Base-by-base conservation (phyloP, 2,329 filamentous ascomycete species). In the Trichoderma cornu-damae region DNA sequence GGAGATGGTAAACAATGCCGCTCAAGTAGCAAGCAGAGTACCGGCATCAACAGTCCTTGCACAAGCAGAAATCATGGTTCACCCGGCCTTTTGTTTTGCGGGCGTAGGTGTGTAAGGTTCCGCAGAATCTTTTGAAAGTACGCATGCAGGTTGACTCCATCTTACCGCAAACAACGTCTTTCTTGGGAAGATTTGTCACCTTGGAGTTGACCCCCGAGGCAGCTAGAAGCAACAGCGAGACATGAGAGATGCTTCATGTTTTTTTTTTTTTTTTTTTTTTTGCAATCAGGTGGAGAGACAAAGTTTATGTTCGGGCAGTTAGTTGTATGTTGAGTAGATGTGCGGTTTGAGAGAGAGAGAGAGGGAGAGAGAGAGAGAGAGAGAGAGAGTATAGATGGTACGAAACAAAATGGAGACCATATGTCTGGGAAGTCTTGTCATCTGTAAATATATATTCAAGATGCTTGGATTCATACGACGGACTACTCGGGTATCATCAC, bases 41-140 rank as follows among this genome's bases (percentile, higher is more conserved):
- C 18, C 20, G 6, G 12, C 6, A 6, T 32, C 32, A 49, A n/a
- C 6, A 12, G 6, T 42, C 8, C 18, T n/a, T 16, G 26, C 49
- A 52, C 6, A 2, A 2, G 7, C 42, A 52, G 28, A 52, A 52
- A 26, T 42, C 8, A 8, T 40, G 42, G 49, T 52, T n/a, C 49
- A 2, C 18, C 26, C 14, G 49, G 49, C 16, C 8, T 32, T n/a
- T n/a, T 18, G 35, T 52, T 20, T 16, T 52, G 8, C 42, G 49
- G 4, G 49, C 49, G 14, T 52, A 52, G 18, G 49, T 52, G 20
- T n/a, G n/a, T n/a, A n/a, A n/a, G n/a, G n/a, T n/a, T n/a, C 26
- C 49, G 37, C 49, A 52, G 16, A 42, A 52, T 42, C 49, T 52
- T 11, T 16, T 2, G 4, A 32, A 6, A 52, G 5, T 16, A 20